Evolutionary conservation across 106 monocot genomes (phyloP).

Genomic region (Ottelia alismoides): DNA sequence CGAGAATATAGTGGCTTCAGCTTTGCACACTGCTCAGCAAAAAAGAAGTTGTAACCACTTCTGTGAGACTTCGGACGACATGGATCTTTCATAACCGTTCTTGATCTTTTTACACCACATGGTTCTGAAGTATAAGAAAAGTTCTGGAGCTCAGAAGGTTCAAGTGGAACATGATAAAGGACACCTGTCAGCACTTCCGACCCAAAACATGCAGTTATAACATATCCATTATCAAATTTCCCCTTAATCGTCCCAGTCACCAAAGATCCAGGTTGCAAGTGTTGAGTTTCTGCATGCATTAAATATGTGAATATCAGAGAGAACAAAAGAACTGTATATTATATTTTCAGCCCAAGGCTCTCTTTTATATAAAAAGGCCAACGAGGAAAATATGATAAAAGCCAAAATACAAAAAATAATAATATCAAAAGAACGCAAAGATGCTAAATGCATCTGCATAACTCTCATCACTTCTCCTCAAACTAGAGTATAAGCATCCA

Average conservation of each 20-base stretch:
- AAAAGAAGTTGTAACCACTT: constrained; percentile 98
- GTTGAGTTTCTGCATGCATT: background rate
- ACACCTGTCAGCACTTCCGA: constrained; percentile 42
- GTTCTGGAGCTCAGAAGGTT: background rate
- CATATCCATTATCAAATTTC: constrained; percentile 87
- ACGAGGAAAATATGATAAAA: no score
- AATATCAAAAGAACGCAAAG: no score
- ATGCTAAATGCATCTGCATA: no score
- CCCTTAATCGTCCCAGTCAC: constrained; percentile 69
- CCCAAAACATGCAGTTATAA: constrained; percentile 61
- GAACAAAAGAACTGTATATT: no score
- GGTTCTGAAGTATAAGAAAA: no score
- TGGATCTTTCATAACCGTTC: constrained; percentile 39
- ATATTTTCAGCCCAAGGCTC: no score
- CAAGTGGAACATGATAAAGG: constrained; percentile 34
- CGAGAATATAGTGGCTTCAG: constrained; percentile 66
- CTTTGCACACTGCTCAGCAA: constrained; percentile 80
- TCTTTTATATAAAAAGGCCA: no score
- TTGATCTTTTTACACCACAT: constrained; percentile 2
- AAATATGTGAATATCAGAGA: no score
- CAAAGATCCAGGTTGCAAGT: background rate
- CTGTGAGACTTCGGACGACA: constrained; percentile 84
- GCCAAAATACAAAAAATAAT: no score
- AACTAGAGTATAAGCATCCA: no score
- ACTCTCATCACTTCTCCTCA: no score